Percentiles rank a stretch among this genome's conserved stretches.
These are phyloP conservation scores for Zopfia rhizophila DNA, from an alignment of 2,329 filamentous ascomycete species.

Conservation along the genomic window DNA sequence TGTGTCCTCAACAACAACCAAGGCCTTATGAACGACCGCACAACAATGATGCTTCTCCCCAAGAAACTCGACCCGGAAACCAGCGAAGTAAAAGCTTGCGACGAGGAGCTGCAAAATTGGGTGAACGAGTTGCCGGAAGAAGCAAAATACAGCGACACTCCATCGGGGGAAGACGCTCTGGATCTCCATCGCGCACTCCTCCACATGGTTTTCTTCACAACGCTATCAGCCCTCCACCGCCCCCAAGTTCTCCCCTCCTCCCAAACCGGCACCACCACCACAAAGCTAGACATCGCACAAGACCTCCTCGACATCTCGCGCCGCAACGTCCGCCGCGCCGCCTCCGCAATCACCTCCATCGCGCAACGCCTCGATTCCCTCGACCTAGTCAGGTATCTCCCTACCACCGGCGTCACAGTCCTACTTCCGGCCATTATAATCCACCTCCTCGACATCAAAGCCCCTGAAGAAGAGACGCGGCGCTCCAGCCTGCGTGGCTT, in stretches of 20 bases:
- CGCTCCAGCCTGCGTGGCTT: conserved; percentile 82
- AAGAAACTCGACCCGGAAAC: conserved; percentile 87
- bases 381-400: conserved; percentile 80
- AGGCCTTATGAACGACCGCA: conserved; percentile 73
- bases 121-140: conserved; percentile 74
- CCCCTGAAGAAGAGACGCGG: conserved; percentile 75
- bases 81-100: conserved; percentile 80
- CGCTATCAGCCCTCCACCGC: conserved; percentile 87
- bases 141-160: conserved; percentile 74
- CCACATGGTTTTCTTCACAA: conserved; percentile 94
- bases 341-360: conserved; percentile 85
- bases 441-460: conserved; percentile 91
- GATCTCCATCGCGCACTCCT: conserved; percentile 83
- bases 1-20: conserved; percentile 89
- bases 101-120: conserved; percentile 83
- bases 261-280: conserved; percentile 63
- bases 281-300: conserved; percentile 56
- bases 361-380: conserved; percentile 78
- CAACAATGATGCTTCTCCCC: conserved; percentile 88
- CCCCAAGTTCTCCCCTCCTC: conserved; percentile 87
- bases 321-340: conserved; percentile 83
- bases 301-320: conserved; percentile 86
- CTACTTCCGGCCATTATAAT: conserved; percentile 94
- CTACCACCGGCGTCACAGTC: conserved; percentile 90
- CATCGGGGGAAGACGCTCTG: conserved; percentile 69